Base-by-base conservation (phyloP, 2,329 filamentous ascomycete species). In the Exophiala aquamarina region DNA sequence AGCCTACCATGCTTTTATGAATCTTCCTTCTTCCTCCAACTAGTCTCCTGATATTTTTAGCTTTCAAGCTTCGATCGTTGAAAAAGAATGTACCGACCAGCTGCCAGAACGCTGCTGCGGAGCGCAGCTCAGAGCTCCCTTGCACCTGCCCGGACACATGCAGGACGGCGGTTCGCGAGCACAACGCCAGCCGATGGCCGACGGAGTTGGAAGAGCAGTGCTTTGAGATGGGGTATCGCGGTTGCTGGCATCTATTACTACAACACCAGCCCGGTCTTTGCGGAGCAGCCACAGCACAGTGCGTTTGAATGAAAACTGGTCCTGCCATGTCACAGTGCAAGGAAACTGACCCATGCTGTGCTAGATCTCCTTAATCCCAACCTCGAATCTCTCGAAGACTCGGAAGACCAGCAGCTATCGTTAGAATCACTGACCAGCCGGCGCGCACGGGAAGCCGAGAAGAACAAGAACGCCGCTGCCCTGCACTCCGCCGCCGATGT, bases 221-320 rank as follows among this genome's bases (percentile, higher is more conserved):
- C 77, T 3, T 66, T 81, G 61, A 80, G 92, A 73, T 86, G 89
- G 81, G 88, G 83, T 56, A 65, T 93, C 46, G 91, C 89, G 0
- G 77, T 75, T 49, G 89, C 79, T 15, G 83, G 85, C 36, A 72
- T 97, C 40, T 98, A 97, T 73, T 96, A 88, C 70, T 98, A 97
- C 70, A 95, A 90, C 74, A 96, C 90, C 6, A 92, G 86, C 62
- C 80, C 83, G 44, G 76, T 89, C 17, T 97, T 97, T 68, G 87
- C 90, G 13, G 89, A 96, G 61, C 86, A 94, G 68, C 80, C 83
- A 28, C 70, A 55, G 26, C 39, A 79, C 59, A 78, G 90, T 95
- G 78, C 58, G 86, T 70, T 23, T 26, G 23, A 7, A 34, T 34
- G 6, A 31, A 9, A 9, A n/a, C 9, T 9, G 28, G 5, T 18